Evolutionary conservation across 2,329 filamentous ascomycete species (phyloP), one percentile per base, ranked within the genome.

Genomic region (Diplodia corticola): DNA sequence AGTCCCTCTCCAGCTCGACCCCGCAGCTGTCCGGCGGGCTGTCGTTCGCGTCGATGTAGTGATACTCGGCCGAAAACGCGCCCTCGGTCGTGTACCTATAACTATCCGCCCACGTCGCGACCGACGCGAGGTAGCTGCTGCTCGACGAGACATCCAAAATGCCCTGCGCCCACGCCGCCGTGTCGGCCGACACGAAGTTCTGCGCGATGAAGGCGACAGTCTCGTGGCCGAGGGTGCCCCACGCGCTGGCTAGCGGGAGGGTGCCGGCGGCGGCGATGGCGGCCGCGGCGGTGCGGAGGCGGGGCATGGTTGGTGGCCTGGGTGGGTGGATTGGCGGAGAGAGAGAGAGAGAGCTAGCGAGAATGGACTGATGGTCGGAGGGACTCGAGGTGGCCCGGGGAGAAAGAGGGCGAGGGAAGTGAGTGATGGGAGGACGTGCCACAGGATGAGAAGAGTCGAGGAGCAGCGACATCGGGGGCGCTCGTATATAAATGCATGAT

Each of bases 141-240:
- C 7, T 33, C 30, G 77, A 78, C 3, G 76, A 79, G 46, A 81
- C 80, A 65, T 74, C 76, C 5, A 86, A 76, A 46, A 83, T 77
- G 60, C 69, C 69, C 68, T 78, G 77, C 46, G 82, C 80, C 73
- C 80, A 85, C 20, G 75, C 69, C 63, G 77, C 76, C 3, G 83
- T 83, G 17, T 76, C 70, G 20, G 75, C 65, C 3, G 76, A 74
- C 59, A 86, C 73, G 69, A 82, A 82, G 68, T 80, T 77, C 64
- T 84, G 80, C 0, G 85, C 84, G 46, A 86, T 80, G 69, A 82
- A 84, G 22, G 82, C 85, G 5, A 86, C 80, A 2, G 85, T 84
- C 33, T 81, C 80, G 68, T 86, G 85, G 40, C 84, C 85, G 0
- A 86, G 73, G 7, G 73, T 74, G 26, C 85, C 84, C 85, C 85